Evolutionary conservation across 208 protist species (phyloP), one percentile per base, ranked within the genome.

Genomic region (Trypanosoma mega): DNA sequence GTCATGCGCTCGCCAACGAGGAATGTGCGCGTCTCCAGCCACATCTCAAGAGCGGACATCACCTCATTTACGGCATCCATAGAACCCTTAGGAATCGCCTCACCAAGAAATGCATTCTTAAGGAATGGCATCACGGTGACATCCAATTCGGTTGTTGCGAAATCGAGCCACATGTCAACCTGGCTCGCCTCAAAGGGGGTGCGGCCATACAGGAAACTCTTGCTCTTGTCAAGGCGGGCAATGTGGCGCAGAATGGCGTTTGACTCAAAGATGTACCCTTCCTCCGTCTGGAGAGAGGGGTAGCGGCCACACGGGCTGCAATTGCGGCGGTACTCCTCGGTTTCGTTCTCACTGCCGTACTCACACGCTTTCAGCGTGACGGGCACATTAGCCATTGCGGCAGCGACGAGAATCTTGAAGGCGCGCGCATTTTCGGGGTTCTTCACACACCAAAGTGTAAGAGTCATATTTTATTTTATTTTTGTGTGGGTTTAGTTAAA

Each of bases 101-200:
- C 39, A n/a, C 61, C 65, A 3, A 18, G 6, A 48, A 87, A 82
- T 23, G 41, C 1, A 26, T 75, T 47, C 6, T 43, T 4, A 4
- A 82, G 0, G 71, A 72, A 89, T 1, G 75, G 78, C 12, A 59
- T 43, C 33, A 29, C 68, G 31, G 45, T 29, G 33, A 68, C 41
- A 46, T 81, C 72, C 34, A 96, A 47, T 73, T 96, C 90, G 5
- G 54, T 81, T 16, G 67, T 41, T 8, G 75, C 68, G 62, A 93
- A 93, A 74, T 96, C 90, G 12, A 96, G 62, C 90, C 90, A 96
- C 79, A 80, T 84, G 73, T 96, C 90, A 18, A 93, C 78, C 70
- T 92, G 82, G 29, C 68, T 77, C 46, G 27, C 61, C 74, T 96
- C 80, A 65, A 82, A 91, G 2, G 71, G 75, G 3, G 80, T 90